Conservation (phyloP, 257 asterid genomes). For the Plantago elongata region DNA sequence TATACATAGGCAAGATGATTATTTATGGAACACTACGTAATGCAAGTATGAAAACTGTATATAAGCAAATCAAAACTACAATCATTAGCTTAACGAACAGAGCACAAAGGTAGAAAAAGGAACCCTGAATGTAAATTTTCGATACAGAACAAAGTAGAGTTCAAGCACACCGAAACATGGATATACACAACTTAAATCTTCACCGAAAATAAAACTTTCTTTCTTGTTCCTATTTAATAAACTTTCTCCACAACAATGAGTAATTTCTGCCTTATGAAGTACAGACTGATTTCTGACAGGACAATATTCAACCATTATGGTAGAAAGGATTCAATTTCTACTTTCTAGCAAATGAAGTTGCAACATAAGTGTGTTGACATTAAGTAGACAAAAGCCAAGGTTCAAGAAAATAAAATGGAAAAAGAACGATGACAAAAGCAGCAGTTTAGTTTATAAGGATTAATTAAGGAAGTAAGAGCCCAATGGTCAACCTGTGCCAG, state of each 20-base stretch:
- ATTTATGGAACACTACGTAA: not conserved
- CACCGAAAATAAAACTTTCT: not conserved
- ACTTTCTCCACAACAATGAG: too few relatives aligned
- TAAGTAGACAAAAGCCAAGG: not conserved
- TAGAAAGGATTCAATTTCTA: conserved; percentile 3
- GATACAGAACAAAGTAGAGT: too few relatives aligned
- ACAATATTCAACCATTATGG: not conserved
- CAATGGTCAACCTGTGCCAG: conserved; percentile 73
- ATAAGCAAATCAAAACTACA: too few relatives aligned
- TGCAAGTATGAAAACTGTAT: not conserved
- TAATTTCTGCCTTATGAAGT: not conserved
- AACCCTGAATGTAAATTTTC: too few relatives aligned
- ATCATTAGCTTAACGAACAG: too few relatives aligned
- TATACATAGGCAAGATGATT: not conserved
- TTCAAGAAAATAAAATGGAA: conserved; percentile 5
- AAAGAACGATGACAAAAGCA: not conserved
- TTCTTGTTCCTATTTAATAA: too few relatives aligned
- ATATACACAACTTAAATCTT: too few relatives aligned
- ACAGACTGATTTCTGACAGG: not conserved
- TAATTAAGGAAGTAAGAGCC: too few relatives aligned
- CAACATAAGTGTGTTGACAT: not conserved
- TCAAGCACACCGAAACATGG: too few relatives aligned
- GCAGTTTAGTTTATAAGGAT: not conserved
- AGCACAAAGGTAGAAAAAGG: too few relatives aligned
- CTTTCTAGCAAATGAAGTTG: not conserved